phyloP scores from a whole-genome alignment of 2,329 filamentous ascomycete species.

The Alternaria tenuissima region DNA sequence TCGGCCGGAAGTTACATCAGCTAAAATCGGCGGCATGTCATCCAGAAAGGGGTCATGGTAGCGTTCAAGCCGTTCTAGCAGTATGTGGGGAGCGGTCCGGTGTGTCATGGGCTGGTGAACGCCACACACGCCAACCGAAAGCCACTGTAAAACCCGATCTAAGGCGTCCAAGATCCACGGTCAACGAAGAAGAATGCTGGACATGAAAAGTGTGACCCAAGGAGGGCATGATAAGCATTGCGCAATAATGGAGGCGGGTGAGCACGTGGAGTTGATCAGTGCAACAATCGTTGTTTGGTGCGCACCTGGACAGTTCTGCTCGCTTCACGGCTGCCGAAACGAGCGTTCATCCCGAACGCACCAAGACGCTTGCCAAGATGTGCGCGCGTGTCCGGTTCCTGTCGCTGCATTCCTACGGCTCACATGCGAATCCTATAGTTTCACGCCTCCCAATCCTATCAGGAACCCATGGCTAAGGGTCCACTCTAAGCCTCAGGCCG shows the following conservation, averaged over 20 bases:
- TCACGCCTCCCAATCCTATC: neutral
- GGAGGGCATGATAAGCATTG: neutral
- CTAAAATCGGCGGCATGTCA: slow-evolving; percentile 1
- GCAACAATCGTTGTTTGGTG: neutral
- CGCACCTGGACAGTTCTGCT: neutral
- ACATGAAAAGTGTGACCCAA: neutral
- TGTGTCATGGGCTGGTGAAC: slow-evolving; percentile 6
- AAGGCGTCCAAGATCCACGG: neutral
- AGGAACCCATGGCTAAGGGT: neutral
- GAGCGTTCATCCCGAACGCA: slow-evolving; percentile 1
- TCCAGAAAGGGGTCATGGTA: slow-evolving; percentile 9
- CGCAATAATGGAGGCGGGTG: neutral
- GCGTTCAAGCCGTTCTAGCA: neutral
- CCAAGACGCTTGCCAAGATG: slow-evolving; percentile 6
- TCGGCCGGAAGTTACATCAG: neutral
- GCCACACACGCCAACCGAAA: slow-evolving; percentile 7
- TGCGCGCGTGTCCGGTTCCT: neutral
- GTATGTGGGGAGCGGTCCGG: slow-evolving; percentile 9
- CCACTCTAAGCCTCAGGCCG: neutral
- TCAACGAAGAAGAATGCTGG: neutral
- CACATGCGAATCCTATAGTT: slow-evolving; percentile 1
- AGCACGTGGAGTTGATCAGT: slow-evolving; percentile 1
- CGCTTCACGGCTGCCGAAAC: slow-evolving; percentile 4
- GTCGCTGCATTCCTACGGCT: neutral
- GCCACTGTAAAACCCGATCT: neutral